Base-by-base conservation (phyloP, 192 early-diverging fungal species). In the Coemansia sp. region DNA sequence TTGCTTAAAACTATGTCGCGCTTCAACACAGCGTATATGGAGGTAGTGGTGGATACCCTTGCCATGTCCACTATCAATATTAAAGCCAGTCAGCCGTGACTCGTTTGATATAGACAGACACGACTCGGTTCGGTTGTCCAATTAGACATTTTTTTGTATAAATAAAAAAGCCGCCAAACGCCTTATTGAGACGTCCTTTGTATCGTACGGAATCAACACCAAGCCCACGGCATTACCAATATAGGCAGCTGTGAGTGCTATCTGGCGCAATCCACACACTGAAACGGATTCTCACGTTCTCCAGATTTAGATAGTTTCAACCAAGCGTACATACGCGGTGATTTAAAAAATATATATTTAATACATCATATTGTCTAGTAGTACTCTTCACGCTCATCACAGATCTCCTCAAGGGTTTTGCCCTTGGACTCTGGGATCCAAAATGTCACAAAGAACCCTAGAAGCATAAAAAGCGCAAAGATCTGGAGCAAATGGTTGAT, bases 391-490 rank as follows among this genome's bases (percentile, higher is more conserved):
- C 58, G 46, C 22, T 74, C 69, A 20, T 75, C 70, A 52, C 76
- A 78, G 24, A 83, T 78, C 44, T 83, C 81, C 43, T 83, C 81
- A 4, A 83, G 57, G 0, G 81, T 27, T 36, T 78, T 78, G 15
- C 81, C 76, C 55, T 83, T 83, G 41, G 76, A 71, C 66, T 83
- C 81, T 3, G 81, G 81, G 10, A 83, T 71, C 72, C 72, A 73
- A 46, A 83, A 83, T 1, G 81, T 75, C 34, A 75, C 69, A 2
- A 81, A 27, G 34, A 89, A 50, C 38, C 95, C 95, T 24, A 89
- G 75, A 7, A 92, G 69, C 89, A 92, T 93, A 68, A 89, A 91
- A 20, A 86, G 53, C 10, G 90, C 87, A 78, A 92, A 93, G 40
- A 94, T 85, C 71, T 89, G 70, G 36, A 93, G 79, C 65, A 92